Percentiles rank a stretch among this genome's conserved stretches.
These are phyloP conservation scores for Panaeolus papilionaceus DNA, from an alignment of 768 basidiomycete genomes.

Conservation along the genomic window DNA sequence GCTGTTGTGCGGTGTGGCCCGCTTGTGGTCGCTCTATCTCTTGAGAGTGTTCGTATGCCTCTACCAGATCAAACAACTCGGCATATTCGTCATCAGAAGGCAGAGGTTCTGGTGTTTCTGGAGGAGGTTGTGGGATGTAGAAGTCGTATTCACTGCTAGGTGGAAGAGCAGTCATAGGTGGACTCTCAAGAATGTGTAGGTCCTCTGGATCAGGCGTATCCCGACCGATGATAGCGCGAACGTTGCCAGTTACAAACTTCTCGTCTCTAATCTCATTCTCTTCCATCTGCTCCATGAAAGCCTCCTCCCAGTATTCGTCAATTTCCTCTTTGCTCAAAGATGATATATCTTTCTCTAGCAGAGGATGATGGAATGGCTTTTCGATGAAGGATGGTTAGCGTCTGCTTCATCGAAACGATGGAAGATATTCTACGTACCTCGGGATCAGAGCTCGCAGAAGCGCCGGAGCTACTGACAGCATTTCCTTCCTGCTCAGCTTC, in stretches of 20 bases:
- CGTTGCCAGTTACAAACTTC: conserved; percentile 2
- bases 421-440: not conserved
- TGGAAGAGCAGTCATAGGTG: not conserved
- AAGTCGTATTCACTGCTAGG: not conserved
- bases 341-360: conserved; percentile 12
- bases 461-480: not conserved
- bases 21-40: not conserved
- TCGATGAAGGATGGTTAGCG: not conserved
- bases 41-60: not conserved
- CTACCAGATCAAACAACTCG: not conserved
- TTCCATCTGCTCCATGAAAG: conserved; percentile 22
- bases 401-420: not conserved
- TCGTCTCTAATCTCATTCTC: conserved; percentile 19
- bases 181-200: not conserved
- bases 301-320: conserved; percentile 26
- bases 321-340: conserved; percentile 18
- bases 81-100: not conserved
- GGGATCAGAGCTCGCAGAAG: not conserved
- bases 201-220: conserved; percentile 9
- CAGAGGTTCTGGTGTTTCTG: not conserved
- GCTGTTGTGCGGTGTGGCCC: not conserved
- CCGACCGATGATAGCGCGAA: conserved; percentile 3
- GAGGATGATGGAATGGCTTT: not conserved
- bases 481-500: conserved; percentile 18
- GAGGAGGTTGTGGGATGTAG: not conserved